Evolutionary conservation across 768 basidiomycete genomes (phyloP).

Genomic region (Kwoniella europaea): DNA sequence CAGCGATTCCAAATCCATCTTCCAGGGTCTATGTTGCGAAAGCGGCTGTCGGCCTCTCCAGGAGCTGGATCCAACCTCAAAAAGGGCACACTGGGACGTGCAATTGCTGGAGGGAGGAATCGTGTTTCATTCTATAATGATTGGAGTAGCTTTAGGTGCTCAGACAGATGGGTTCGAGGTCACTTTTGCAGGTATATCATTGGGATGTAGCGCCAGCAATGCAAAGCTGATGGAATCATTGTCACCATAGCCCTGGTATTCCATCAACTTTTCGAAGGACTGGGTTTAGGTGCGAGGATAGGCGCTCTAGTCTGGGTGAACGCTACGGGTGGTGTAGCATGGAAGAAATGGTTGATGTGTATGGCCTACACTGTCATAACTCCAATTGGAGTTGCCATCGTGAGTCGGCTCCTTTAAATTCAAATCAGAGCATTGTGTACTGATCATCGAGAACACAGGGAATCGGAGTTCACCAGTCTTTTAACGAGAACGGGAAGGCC

Average conservation of each 20-base stretch:
- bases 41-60: slow-evolving; percentile 8
- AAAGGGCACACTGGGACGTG: slow-evolving; percentile 17
- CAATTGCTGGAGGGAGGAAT: slow-evolving; percentile 17
- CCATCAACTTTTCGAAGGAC: slow-evolving; percentile 16
- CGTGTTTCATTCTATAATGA: slow-evolving; percentile 18
- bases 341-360: slow-evolving; percentile 21
- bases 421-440: no score
- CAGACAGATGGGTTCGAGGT: slow-evolving; percentile 11
- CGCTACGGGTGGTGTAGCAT: not conserved
- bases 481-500: slow-evolving; percentile 15
- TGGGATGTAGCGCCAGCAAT: no score
- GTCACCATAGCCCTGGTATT: slow-evolving; percentile 9
- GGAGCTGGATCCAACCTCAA: slow-evolving; percentile 14
- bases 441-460: not conserved
- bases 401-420: not conserved
- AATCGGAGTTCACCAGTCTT: slow-evolving; percentile 18
- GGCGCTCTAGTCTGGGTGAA: slow-evolving; percentile 11
- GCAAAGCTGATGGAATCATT: no score
- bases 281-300: slow-evolving; percentile 17
- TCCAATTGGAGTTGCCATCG: slow-evolving; percentile 15
- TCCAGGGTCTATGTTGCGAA: slow-evolving; percentile 18
- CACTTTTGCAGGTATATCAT: slow-evolving; percentile 12
- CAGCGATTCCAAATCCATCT: slow-evolving; percentile 9
- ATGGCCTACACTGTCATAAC: slow-evolving; percentile 18
- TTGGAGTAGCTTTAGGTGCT: slow-evolving; percentile 15